phyloP scores from a whole-genome alignment of 805 yeast species.

The Hanseniaspora mollemarum region DNA sequence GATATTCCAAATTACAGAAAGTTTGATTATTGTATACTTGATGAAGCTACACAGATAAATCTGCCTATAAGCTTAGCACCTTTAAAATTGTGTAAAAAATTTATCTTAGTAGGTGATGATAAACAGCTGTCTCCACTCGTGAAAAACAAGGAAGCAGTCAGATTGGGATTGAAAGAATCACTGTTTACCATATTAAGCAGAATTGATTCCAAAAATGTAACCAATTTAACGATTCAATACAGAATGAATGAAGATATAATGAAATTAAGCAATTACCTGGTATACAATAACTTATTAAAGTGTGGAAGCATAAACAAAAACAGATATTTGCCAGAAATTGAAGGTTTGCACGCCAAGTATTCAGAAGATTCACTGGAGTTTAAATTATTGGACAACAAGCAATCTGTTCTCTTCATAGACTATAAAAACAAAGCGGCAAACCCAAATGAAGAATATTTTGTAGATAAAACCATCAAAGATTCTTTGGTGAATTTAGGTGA shows the following conservation, averaged over 20 bases:
- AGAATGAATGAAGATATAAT: constrained; percentile 87
- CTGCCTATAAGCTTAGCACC: constrained; percentile 90
- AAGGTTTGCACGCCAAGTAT: not conserved
- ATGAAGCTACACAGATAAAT: constrained; percentile 93
- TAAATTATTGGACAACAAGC: constrained; percentile 39
- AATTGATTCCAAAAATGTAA: constrained; percentile 60
- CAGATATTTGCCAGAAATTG: constrained; percentile 38
- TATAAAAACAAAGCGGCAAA: constrained; percentile 42
- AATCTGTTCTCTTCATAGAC: constrained; percentile 63
- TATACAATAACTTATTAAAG: constrained; percentile 62
- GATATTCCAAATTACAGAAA: constrained; percentile 32
- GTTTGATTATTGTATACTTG: constrained; percentile 89
- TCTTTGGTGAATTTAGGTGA: constrained; percentile 65
- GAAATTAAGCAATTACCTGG: constrained; percentile 65
- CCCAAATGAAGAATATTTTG: constrained; percentile 36
- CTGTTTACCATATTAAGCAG: constrained; percentile 67
- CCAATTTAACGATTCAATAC: constrained; percentile 69
- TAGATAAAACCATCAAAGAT: constrained; percentile 48
- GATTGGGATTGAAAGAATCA: constrained; percentile 51
- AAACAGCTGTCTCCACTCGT: constrained; percentile 86
- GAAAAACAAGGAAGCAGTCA: constrained; percentile 50
- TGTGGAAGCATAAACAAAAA: constrained; percentile 66
- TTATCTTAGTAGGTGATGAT: constrained; percentile 93
- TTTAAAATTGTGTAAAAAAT: constrained; percentile 59
- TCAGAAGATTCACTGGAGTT: constrained; percentile 42